Evolutionary conservation across 345 rosid species (phyloP).

Genomic region (Eucalyptus marginata): DNA sequence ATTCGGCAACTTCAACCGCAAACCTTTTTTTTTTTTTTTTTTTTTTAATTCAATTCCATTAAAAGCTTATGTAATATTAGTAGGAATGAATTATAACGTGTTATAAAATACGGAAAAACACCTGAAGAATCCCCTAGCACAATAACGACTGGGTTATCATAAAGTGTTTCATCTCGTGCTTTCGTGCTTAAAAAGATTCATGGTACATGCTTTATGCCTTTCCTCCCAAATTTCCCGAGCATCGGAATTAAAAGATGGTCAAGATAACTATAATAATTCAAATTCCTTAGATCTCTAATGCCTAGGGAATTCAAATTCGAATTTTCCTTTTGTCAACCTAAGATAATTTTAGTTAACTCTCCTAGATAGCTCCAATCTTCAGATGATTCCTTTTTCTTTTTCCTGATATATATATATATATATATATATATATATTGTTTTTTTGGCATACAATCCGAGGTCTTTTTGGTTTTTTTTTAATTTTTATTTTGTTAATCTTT

Average conservation of each 20-base stretch:
- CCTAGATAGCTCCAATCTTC: not conserved
- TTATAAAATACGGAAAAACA: rapidly evolving
- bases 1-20: not conserved
- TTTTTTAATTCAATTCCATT: not conserved
- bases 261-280: no score
- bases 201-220: not conserved
- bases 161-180: rapidly evolving
- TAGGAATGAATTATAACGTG: rapidly evolving
- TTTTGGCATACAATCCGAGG: not conserved
- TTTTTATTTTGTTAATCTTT: not conserved
- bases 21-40: no score
- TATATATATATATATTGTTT: no score
- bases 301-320: not conserved
- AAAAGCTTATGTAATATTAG: not conserved
- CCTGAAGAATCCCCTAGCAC: not conserved
- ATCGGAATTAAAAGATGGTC: not conserved
- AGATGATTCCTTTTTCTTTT: not conserved
- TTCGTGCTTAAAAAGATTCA: not conserved
- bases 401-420: not conserved
- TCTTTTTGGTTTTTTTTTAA: not conserved
- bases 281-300: not conserved
- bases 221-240: not conserved
- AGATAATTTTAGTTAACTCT: not conserved
- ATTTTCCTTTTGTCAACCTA: not conserved
- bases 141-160: not conserved